Evolutionary conservation across 768 basidiomycete genomes (phyloP), one percentile per base, ranked within the genome.

Genomic region (Boletales sp.): DNA sequence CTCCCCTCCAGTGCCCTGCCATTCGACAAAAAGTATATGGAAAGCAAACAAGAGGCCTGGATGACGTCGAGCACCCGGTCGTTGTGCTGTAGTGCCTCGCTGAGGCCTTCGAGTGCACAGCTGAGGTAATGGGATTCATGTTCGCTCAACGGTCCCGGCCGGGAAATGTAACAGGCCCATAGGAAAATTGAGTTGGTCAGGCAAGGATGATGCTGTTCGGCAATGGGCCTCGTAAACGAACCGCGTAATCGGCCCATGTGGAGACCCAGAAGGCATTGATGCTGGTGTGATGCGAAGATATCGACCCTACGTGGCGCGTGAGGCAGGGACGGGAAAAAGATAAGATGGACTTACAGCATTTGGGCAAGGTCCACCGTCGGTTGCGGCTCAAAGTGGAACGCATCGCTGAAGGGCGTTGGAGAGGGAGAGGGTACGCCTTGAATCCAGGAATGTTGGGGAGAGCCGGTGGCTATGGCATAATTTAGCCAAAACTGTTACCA

Each of bases 161-260:
- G 77, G 10, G 89, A 87, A 36, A 90, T 76, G 62, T 85, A 87
- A 65, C 87, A 90, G 2, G 87, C 84, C 84, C 88, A 90, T 8
- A 90, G 79, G 63, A 83, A 91, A 60, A 90, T 84, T 53, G 87
- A 77, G 61, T 90, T 87, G 75, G 90, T 81, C 13, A 92, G 76
- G 47, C 78, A 81, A 9, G 89, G 83, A 59, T 91, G 89, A 17
- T 82, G 81, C 48, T 86, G 86, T 50, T 87, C 82, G 41, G 76
- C 56, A 5, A 64, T 47, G 14, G 83, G 78, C 6, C 74, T 71
- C 39, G 68, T 70, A 37, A 90, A 70, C 31, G 81, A 81, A 42
- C 85, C 82, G 30, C 83, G 73, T 41, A 91, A 71, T 40, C 78
- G 78, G 15, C 78, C 82, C 64, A 84, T 81, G 64, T 89, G 78